A percentile compares a stretch with the other conserved stretches of the same genome.
Evolutionary conservation across 192 early-diverging fungal genomes (phyloP).

Genomic region (Neocallimastix lanati): DNA sequence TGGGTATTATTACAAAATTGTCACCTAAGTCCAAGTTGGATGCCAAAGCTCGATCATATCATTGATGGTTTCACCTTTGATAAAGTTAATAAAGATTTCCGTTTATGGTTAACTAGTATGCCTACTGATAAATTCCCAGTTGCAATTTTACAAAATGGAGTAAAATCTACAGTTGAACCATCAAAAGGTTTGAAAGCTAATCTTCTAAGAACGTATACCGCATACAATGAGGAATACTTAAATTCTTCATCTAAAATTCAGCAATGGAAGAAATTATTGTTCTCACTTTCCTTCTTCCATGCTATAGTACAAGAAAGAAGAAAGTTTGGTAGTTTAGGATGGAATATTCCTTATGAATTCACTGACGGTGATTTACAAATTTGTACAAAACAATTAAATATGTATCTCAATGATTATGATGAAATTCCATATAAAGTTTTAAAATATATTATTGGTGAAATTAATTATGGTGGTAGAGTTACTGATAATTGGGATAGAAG

Average conservation of each 20-base stretch:
- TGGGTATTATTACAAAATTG: slow-evolving; percentile 42
- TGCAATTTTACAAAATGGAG: slow-evolving; percentile 37
- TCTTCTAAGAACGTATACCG: slow-evolving; percentile 27
- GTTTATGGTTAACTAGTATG: slow-evolving; percentile 38
- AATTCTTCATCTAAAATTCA: slow-evolving; percentile 15
- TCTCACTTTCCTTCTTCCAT: slow-evolving; percentile 37
- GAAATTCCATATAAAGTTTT: slow-evolving; percentile 39
- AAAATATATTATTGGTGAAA: slow-evolving; percentile 17
- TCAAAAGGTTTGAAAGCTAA: slow-evolving; percentile 43
- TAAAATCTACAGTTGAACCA: slow-evolving; percentile 38
- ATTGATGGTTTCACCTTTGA: slow-evolving; percentile 31
- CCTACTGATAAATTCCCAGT: slow-evolving; percentile 40
- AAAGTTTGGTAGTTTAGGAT: slow-evolving; percentile 28
- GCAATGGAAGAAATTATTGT: slow-evolving; percentile 34
- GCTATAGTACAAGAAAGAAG: slow-evolving; percentile 35
- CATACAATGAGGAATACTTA: slow-evolving; percentile 35
- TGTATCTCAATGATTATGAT: slow-evolving; percentile 38
- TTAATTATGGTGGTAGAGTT: slow-evolving; percentile 41
- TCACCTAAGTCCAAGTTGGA: slow-evolving; percentile 36
- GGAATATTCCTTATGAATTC: slow-evolving; percentile 45
- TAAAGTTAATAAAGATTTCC: slow-evolving; percentile 34
- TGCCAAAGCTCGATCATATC: slow-evolving; percentile 33
- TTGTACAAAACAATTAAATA: slow-evolving; percentile 34
- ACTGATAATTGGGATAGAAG: slow-evolving; percentile 38
- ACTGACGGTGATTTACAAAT: slow-evolving; percentile 31